Conservation (phyloP, 768 basidiomycete species). For the Lentinula aciculospora region DNA sequence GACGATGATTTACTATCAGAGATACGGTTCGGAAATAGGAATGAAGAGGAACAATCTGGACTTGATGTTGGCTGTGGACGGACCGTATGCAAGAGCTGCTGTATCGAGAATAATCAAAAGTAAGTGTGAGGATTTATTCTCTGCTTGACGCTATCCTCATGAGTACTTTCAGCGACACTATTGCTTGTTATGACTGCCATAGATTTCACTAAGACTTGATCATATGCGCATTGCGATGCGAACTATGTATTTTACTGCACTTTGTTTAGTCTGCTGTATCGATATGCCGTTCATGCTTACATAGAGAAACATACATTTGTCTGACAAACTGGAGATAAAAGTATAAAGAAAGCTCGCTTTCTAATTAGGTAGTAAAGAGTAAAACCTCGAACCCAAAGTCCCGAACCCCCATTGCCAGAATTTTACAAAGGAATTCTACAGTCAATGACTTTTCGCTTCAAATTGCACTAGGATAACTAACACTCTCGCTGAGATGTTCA, state of each 20-base stretch:
- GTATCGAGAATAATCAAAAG: neutral
- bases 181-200: neutral
- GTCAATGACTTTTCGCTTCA: conserved; percentile 13
- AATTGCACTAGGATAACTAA: conserved; percentile 53
- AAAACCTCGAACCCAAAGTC: neutral
- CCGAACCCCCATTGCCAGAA: neutral
- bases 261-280: neutral
- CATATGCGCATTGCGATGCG: neutral
- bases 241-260: too few relatives aligned
- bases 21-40: neutral
- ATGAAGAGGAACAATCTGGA: neutral
- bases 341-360: neutral
- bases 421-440: neutral
- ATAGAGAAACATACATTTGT: too few relatives aligned
- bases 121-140: neutral
- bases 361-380: neutral
- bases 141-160: neutral
- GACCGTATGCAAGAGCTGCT: conserved; percentile 1
- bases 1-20: neutral
- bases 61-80: neutral
- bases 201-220: neutral
- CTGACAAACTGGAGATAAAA: neutral
- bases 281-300: too few relatives aligned
- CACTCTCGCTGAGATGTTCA: conserved; percentile 81
- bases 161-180: neutral